Evolutionary conservation across 129 eudicot genomes (phyloP).

Genomic region (Chrysanthemum lavandulifolium): DNA sequence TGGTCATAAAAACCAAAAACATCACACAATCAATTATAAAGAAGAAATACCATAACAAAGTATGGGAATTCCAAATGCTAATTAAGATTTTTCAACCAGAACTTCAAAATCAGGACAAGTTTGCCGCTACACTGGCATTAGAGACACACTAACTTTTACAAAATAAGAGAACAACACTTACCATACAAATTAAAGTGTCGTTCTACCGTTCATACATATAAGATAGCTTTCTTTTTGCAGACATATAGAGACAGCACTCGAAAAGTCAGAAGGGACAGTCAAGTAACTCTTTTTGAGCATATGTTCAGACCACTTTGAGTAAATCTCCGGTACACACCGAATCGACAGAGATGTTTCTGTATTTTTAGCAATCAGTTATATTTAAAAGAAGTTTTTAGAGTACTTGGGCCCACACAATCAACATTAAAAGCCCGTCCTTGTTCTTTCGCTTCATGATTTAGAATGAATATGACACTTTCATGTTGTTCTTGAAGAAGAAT

Average conservation of each 20-base stretch:
- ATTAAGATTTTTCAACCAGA: no score
- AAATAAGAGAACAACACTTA: constrained; percentile 9
- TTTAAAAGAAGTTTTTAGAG: constrained; percentile 22
- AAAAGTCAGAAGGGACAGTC: constrained; percentile 45
- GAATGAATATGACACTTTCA: constrained; percentile 44
- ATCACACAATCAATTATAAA: no score
- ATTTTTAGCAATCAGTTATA: constrained; percentile 40
- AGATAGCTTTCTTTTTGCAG: constrained; percentile 31
- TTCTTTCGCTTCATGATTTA: constrained; percentile 39
- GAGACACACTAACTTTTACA: background rate
- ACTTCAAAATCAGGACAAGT: background rate
- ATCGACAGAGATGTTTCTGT: constrained; percentile 42
- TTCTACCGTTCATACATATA: constrained; percentile 8
- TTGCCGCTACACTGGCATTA: constrained; percentile 6
- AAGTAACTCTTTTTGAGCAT: constrained; percentile 36
- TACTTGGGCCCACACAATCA: constrained; percentile 51
- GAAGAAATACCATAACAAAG: no score
- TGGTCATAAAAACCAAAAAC: no score
- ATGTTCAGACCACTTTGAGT: constrained; percentile 31
- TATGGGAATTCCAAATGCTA: no score
- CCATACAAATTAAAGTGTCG: background rate
- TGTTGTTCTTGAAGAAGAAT: constrained; percentile 55
- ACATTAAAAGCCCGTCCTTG: constrained; percentile 44
- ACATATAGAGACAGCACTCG: constrained; percentile 10
- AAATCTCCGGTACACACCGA: constrained; percentile 32